Evolutionary conservation across 805 yeast genomes (phyloP).

Genomic region (Zygotorulaspora florentina): DNA sequence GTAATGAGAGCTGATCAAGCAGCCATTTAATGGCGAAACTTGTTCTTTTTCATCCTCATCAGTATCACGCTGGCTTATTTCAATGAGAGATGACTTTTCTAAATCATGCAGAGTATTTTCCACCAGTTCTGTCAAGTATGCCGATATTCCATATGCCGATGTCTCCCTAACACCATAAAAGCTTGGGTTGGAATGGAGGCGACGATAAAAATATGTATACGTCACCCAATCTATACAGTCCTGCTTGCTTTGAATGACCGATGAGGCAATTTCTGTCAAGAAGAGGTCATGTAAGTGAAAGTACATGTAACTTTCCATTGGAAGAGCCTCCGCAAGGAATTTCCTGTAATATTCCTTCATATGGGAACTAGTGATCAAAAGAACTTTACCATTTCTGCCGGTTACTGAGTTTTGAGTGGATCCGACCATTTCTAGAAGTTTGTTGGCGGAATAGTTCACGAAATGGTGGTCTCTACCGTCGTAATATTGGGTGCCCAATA

Average conservation of each 20-base stretch:
- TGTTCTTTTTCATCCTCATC: constrained; percentile 35
- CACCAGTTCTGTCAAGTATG: constrained; percentile 76
- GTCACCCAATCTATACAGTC: constrained; percentile 91
- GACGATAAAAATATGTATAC: constrained; percentile 73
- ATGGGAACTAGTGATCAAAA: constrained; percentile 53
- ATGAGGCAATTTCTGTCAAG: constrained; percentile 66
- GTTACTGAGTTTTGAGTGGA: constrained; percentile 31
- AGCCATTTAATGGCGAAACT: constrained; percentile 61
- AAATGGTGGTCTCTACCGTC: constrained; percentile 73
- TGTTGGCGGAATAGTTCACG: constrained; percentile 62
- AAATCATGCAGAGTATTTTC: constrained; percentile 68
- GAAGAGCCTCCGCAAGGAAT: constrained; percentile 69
- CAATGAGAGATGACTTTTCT: constrained; percentile 56
- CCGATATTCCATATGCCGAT: constrained; percentile 67
- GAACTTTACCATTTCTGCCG: constrained; percentile 40
- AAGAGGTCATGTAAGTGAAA: constrained; percentile 60
- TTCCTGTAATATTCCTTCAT: constrained; percentile 62
- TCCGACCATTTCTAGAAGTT: constrained; percentile 63
- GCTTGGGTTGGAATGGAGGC: constrained; percentile 79
- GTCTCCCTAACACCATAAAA: constrained; percentile 75
- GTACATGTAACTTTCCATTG: constrained; percentile 74
- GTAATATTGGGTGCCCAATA: constrained; percentile 66
- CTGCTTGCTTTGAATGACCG: constrained; percentile 62
- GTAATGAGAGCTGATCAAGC: constrained; percentile 72
- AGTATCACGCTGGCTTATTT: constrained; percentile 42